Conservation (phyloP, 306 rosid species). For the Dryas alaskensis region DNA sequence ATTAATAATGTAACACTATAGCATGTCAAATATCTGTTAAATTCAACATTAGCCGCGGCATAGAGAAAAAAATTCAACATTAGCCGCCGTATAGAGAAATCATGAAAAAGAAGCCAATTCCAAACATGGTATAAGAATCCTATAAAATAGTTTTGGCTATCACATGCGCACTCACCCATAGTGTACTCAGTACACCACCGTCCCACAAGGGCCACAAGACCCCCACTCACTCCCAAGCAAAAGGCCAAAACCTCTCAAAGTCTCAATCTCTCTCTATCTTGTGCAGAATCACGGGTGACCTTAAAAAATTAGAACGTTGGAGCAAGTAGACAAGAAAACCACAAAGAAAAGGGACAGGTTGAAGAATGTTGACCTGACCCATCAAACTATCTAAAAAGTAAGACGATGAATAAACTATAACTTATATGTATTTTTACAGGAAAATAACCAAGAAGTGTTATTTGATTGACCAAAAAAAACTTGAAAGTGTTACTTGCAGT, state of each 20-base stretch:
- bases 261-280: not conserved
- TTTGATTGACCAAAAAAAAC: not conserved
- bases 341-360: conserved; percentile 2
- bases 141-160: conserved; percentile 6
- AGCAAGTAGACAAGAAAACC: conserved; percentile 23
- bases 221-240: not conserved
- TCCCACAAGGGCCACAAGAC: conserved; percentile 20
- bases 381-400: not conserved
- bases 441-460: not conserved
- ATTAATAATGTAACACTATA: too few species aligned
- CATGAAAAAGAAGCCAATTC: not conserved
- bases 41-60: too few species aligned
- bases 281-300: conserved; percentile 33
- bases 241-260: too few species aligned
- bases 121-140: not conserved
- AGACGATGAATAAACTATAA: not conserved
- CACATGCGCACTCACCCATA: conserved; percentile 34
- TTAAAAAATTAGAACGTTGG: conserved; percentile 44
- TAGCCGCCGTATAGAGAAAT: not conserved
- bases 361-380: conserved; percentile 9
- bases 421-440: not conserved
- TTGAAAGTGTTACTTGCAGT: not conserved
- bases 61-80: too few species aligned
- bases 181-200: conserved; percentile 38
- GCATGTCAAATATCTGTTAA: too few species aligned